phyloP scores from a whole-genome alignment of 345 rosid genomes.

The Crucihimalaya himalaica region DNA sequence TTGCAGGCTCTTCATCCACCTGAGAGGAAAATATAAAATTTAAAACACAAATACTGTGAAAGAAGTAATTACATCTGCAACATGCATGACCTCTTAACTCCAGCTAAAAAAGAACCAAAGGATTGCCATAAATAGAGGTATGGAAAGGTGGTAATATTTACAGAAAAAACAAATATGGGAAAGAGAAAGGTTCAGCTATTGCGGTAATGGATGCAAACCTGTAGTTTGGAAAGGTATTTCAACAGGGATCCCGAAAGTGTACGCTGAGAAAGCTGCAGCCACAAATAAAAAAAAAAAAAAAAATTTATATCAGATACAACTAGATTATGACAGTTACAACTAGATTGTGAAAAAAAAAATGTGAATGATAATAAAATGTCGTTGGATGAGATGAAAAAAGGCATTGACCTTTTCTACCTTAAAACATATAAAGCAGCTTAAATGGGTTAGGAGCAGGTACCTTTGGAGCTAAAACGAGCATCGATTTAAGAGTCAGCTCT shows the following conservation, averaged over 20 bases:
- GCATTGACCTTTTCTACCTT: not conserved
- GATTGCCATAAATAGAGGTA: conserved; percentile 1
- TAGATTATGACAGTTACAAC: not conserved
- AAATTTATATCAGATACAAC: conserved; percentile 29
- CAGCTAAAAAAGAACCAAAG: not conserved
- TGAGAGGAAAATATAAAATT: conserved; percentile 41
- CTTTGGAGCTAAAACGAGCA: conserved; percentile 98
- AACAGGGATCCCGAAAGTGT: conserved; percentile 87
- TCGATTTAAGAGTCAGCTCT: conserved; percentile 96
- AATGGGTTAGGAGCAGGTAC: conserved; percentile 40
- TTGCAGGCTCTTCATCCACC: conserved; percentile 99
- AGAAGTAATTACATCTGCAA: not conserved
- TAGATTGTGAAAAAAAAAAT: not conserved
- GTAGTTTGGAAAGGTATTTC: conserved; percentile 93
- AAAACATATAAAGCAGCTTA: not conserved
- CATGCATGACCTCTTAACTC: not conserved
- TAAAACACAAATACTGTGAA: conserved; percentile 1
- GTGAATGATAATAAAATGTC: not conserved
- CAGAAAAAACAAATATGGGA: not conserved
- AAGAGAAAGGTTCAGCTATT: conserved; percentile 6
- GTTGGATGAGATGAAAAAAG: not conserved
- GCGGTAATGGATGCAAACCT: conserved; percentile 51
- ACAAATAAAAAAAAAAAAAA: conserved; percentile 24
- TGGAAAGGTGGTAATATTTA: not conserved
- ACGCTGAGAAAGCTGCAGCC: conserved; percentile 91